These are phyloP conservation scores for Penicillium expansum DNA, from an alignment of 2,329 filamentous ascomycete species.

Conservation along the genomic window DNA sequence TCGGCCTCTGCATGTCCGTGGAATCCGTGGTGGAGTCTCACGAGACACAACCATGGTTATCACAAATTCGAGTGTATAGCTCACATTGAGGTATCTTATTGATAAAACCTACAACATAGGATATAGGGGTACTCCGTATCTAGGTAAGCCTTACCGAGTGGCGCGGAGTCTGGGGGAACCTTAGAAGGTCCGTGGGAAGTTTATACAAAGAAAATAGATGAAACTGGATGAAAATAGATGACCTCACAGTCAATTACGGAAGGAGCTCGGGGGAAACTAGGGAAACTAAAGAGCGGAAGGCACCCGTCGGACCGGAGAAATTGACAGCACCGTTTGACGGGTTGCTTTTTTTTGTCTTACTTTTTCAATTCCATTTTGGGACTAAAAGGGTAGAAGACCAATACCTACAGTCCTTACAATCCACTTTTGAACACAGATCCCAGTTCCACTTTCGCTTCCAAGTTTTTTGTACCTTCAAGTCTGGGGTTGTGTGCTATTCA, in stretches of 20 bases:
- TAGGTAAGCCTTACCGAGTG: neutral
- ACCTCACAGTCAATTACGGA: neutral
- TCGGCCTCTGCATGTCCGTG: slow-evolving; percentile 17
- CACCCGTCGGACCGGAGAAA: neutral
- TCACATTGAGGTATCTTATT: neutral
- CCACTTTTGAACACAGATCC: too few species aligned
- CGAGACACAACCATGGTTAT: neutral
- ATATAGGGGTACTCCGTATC: neutral
- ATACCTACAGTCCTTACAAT: too few species aligned
- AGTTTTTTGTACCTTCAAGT: neutral
- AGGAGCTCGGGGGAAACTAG: neutral
- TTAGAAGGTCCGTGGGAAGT: neutral
- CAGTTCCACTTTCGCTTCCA: neutral
- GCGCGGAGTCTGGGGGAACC: neutral
- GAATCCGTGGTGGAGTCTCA: slow-evolving; percentile 17
- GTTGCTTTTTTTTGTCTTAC: neutral
- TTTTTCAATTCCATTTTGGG: neutral
- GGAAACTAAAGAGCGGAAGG: neutral
- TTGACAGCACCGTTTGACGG: slow-evolving; percentile 7
- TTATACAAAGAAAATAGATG: neutral
- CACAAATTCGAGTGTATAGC: neutral
- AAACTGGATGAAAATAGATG: neutral
- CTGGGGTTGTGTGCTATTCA: neutral
- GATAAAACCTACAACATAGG: too few species aligned
- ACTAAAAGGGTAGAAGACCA: too few species aligned